These are phyloP conservation scores for Calonectria pseudoreteaudii DNA, from an alignment of 2,329 filamentous ascomycete genomes.

Conservation along the genomic window DNA sequence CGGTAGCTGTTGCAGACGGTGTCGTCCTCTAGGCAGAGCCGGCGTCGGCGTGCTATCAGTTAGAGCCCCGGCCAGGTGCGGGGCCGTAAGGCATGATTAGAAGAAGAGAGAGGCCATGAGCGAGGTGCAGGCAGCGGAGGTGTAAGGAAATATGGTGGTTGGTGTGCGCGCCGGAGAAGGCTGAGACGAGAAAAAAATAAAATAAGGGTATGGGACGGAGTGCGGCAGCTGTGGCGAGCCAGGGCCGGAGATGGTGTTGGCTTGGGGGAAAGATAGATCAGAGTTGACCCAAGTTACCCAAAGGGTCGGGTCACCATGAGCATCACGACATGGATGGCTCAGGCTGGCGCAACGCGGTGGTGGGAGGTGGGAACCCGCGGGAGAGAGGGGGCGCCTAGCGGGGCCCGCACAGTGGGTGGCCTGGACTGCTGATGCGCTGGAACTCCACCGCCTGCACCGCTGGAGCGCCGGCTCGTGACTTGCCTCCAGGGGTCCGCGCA, in stretches of 20 bases:
- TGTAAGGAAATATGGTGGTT: not conserved
- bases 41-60: slow-evolving; percentile 47
- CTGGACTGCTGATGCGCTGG: slow-evolving; percentile 23
- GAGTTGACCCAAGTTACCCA: slow-evolving; percentile 29
- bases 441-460: slow-evolving; percentile 31
- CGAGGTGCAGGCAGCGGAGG: not conserved
- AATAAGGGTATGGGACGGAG: not conserved
- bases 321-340: slow-evolving; percentile 41
- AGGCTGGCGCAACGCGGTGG: slow-evolving; percentile 36
- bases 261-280: slow-evolving; percentile 1
- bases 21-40: slow-evolving; percentile 36
- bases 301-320: slow-evolving; percentile 41
- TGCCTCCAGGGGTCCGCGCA: slow-evolving; percentile 31
- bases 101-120: slow-evolving; percentile 37
- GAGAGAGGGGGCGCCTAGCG: not conserved
- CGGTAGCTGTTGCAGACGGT: slow-evolving; percentile 27
- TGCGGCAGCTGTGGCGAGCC: slow-evolving; percentile 22
- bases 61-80: slow-evolving; percentile 50
- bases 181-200: not conserved
- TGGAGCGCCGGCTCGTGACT: slow-evolving; percentile 39
- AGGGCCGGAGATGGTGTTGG: slow-evolving; percentile 27
- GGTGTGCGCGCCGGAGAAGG: not conserved
- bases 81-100: slow-evolving; percentile 50
- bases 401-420: not conserved
- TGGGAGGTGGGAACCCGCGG: slow-evolving; percentile 9